A percentile compares a stretch with the other conserved stretches of the same genome.
phyloP scores from a whole-genome alignment of 495 filamentous ascomycete genomes.

The Aspergillus steynii region DNA sequence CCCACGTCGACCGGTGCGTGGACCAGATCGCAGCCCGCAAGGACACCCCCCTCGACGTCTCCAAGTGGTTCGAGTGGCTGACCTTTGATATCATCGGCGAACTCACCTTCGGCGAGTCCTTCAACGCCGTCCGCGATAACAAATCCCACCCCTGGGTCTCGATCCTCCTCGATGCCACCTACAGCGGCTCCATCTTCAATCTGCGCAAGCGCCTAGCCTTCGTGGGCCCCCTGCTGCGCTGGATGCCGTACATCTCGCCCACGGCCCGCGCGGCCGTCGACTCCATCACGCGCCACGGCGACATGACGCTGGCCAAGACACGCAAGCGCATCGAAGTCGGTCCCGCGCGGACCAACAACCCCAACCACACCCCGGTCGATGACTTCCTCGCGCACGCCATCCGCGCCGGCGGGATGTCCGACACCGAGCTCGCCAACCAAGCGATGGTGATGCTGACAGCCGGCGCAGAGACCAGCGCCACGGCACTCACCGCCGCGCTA shows the following conservation, averaged over 20 bases:
- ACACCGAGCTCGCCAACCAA: slow-evolving; percentile 1
- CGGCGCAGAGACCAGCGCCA: not conserved
- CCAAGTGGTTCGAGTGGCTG: slow-evolving; percentile 1
- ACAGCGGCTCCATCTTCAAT: not conserved
- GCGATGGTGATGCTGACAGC: not conserved
- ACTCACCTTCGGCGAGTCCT: slow-evolving; percentile 4
- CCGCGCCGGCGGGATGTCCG: not conserved
- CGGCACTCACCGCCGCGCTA: not conserved
- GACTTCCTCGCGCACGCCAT: not conserved
- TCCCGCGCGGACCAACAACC: not conserved
- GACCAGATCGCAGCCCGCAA: not conserved
- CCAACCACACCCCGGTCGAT: not conserved
- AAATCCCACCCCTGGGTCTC: not conserved
- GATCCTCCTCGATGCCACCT: not conserved
- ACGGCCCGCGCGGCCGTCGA: not conserved
- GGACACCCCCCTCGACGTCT: not conserved
- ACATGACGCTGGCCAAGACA: not conserved
- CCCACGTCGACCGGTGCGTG: not conserved
- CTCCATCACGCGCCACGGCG: not conserved
- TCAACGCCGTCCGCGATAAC: not conserved
- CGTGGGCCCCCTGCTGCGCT: not conserved
- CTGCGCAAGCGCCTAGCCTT: not conserved
- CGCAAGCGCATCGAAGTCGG: not conserved
- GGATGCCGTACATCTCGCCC: not conserved
- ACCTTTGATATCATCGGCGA: slow-evolving; percentile 9